These are phyloP conservation scores for Citrus reticulata DNA, from an alignment of 345 rosid genomes.

Conservation along the genomic window DNA sequence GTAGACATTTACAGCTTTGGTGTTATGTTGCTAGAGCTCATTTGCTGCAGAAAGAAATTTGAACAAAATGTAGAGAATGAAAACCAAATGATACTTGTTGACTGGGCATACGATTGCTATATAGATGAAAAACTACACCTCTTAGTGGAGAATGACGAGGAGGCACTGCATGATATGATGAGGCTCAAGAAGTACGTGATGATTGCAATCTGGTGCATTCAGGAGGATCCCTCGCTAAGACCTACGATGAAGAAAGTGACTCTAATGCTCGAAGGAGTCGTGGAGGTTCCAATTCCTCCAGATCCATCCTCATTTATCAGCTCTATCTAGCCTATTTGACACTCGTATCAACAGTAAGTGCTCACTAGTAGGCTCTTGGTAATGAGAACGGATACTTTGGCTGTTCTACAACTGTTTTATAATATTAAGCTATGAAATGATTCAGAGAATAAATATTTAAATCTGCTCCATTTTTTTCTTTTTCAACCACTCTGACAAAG, in stretches of 20 bases:
- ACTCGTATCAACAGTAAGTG: not conserved
- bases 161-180: constrained; percentile 30
- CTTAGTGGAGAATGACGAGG: constrained; percentile 34
- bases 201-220: constrained; percentile 60
- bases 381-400: not conserved
- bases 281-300: constrained; percentile 29
- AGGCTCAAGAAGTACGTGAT: constrained; percentile 39
- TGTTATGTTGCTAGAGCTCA: constrained; percentile 33
- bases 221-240: constrained; percentile 42
- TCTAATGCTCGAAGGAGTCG: constrained; percentile 36
- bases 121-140: constrained; percentile 18
- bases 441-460: no score
- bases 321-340: not conserved
- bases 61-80: constrained; percentile 9
- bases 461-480: no score
- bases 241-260: constrained; percentile 43
- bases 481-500: no score
- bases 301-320: constrained; percentile 21
- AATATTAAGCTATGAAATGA: no score
- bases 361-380: not conserved
- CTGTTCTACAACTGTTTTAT: no score
- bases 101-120: constrained; percentile 53
- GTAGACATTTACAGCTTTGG: constrained; percentile 49
- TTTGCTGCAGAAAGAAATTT: constrained; percentile 29
- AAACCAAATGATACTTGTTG: constrained; percentile 22